Base-by-base conservation (phyloP, 164 flowering plant genomes). In the Protea cynaroides region DNA sequence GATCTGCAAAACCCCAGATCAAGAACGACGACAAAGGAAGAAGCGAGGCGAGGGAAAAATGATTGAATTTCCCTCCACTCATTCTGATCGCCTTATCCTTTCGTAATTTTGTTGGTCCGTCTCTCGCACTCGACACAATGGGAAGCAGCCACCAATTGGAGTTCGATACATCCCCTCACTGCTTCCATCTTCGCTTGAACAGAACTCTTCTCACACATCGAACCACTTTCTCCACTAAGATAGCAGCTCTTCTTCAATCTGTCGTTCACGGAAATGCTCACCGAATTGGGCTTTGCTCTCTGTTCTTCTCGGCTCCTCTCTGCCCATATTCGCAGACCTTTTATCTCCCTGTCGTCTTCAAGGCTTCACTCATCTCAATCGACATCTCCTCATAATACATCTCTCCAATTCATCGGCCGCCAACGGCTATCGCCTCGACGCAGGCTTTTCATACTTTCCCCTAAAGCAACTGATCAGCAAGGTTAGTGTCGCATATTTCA, bases 391-490 rank as follows among this genome's bases (percentile, higher is more conserved):
- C 38, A n/a, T 53, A 23, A 8, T 29, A 9, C 25, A 3, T 7
- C 44, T 15, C 24, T 19, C 15, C 29, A 8, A 25, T 17, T n/a
- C 1, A 38, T 19, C 46, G 17, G 18, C 23, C 38, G 5, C 38
- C 15, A 37, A 49, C 19, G 25, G 25, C 40, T 50, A 25, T 64
- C 56, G 3, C 51, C 63, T 12, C 63, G 65, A 18, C 68, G 64
- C 8, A 56, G 71, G 49, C 29, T 61, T 19, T 43, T 55, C 40
- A 56, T 63, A 2, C 46, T 66, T 10, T 38, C 67, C 9, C 68
- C 71, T 51, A 70, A 67, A 61, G 73, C 74, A 29, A 25, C 77
- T 59, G 74, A 74, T n/a, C 77, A 74, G 40, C 57, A 71, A 63
- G 74, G 71, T 67, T 55, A 40, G 70, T 8, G 1, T 37, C 66